Percentiles rank a stretch among this genome's conserved stretches.
Evolutionary conservation across 192 early-diverging fungal species (phyloP).

Genomic region (Pilobolus umbonatus): DNA sequence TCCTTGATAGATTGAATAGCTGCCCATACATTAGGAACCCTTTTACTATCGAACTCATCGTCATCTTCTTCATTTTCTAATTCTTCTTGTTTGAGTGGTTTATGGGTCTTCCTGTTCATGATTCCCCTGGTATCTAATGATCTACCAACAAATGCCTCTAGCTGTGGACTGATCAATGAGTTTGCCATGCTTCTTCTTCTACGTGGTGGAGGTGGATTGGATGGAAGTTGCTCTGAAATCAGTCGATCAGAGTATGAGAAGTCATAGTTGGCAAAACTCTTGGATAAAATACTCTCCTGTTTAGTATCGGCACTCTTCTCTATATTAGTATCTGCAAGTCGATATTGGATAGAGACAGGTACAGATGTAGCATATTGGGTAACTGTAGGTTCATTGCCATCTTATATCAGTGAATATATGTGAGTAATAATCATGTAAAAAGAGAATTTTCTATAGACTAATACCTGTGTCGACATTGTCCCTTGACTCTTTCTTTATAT

Average conservation of each 20-base stretch:
- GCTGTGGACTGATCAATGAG: neutral
- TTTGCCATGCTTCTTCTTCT: neutral
- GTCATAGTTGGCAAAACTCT: constrained; percentile 8
- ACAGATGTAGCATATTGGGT: constrained; percentile 19
- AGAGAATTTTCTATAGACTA: neutral
- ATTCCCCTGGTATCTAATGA: constrained; percentile 8
- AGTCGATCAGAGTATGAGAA: constrained; percentile 16
- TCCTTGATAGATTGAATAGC: neutral
- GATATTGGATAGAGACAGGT: constrained; percentile 10
- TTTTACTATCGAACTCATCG: neutral
- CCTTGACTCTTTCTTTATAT: neutral
- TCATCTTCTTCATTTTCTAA: neutral
- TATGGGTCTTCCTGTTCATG: constrained; percentile 6
- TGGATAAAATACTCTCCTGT: neutral
- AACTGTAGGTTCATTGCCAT: neutral
- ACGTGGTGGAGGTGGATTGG: neutral
- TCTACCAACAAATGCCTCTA: constrained; percentile 9
- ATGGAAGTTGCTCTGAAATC: constrained; percentile 7
- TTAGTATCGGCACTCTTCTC: neutral
- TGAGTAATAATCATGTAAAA: neutral
- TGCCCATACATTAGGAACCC: neutral
- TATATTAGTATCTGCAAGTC: neutral
- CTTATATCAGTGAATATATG: neutral
- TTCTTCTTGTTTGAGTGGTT: no score
- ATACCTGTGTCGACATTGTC: neutral